Percentiles rank a stretch among this genome's conserved stretches.
Conservation (phyloP, 2,329 filamentous ascomycete species). For the Phialocephala sp. region DNA sequence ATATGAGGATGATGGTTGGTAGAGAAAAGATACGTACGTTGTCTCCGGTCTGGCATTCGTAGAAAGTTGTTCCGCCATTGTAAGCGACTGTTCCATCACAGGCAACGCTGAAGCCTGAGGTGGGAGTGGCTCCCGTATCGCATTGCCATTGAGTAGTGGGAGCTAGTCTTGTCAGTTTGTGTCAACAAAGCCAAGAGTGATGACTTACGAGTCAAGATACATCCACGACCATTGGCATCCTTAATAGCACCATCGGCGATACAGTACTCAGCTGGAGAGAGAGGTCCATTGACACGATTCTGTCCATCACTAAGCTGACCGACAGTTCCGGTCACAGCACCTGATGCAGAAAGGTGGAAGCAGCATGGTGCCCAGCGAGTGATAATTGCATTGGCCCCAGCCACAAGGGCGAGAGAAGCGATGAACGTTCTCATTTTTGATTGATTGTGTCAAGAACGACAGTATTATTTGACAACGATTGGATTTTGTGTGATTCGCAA, state of each 20-base stretch:
- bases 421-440: constrained; percentile 11
- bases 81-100: constrained; percentile 58
- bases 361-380: constrained; percentile 47
- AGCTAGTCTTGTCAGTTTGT: constrained; percentile 5
- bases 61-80: constrained; percentile 56
- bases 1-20: not conserved
- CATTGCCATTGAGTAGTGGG: constrained; percentile 39
- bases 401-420: constrained; percentile 1
- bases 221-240: constrained; percentile 62
- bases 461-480: not conserved
- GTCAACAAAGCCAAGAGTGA: not conserved
- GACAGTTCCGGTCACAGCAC: constrained; percentile 55
- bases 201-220: constrained; percentile 61
- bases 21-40: constrained; percentile 47
- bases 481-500: not conserved
- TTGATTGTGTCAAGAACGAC: constrained; percentile 1
- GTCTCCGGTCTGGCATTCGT: constrained; percentile 60
- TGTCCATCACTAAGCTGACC: constrained; percentile 67
- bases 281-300: constrained; percentile 58
- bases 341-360: constrained; percentile 57
- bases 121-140: constrained; percentile 57
- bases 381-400: constrained; percentile 16
- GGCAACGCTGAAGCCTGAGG: constrained; percentile 60
- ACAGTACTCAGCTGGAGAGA: constrained; percentile 56
- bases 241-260: constrained; percentile 59